Percentiles rank a stretch among this genome's conserved stretches.
Evolutionary conservation across 352 stramenopile genomes (phyloP).

Genomic region (Lagenidium giganteum): DNA sequence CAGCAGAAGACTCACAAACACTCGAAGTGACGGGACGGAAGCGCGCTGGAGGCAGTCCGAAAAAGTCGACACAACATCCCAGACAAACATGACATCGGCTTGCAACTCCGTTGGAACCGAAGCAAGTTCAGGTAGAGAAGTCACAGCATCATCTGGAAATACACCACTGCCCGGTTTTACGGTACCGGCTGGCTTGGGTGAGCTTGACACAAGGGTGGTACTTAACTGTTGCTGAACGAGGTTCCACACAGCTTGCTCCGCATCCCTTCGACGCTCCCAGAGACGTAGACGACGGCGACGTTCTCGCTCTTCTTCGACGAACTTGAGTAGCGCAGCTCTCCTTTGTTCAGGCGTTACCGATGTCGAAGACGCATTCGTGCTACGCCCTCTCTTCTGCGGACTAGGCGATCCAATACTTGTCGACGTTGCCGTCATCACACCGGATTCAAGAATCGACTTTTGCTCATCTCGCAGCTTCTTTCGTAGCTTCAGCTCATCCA

Average conservation of each 20-base stretch:
- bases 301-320: conserved; percentile 65
- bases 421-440: conserved; percentile 43
- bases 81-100: conserved; percentile 63
- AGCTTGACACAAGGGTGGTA: not conserved
- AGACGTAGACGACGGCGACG: conserved; percentile 45
- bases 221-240: not conserved
- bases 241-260: conserved; percentile 49
- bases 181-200: too few species aligned
- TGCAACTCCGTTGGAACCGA: conserved; percentile 34
- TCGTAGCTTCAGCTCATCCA: conserved; percentile 63
- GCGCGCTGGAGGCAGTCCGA: conserved; percentile 53
- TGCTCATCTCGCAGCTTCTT: conserved; percentile 66
- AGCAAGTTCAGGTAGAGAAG: conserved; percentile 27
- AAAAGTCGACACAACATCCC: conserved; percentile 76
- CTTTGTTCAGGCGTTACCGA: conserved; percentile 37
- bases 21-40: conserved; percentile 35
- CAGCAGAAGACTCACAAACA: conserved; percentile 48
- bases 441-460: conserved; percentile 64
- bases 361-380: conserved; percentile 2
- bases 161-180: too few species aligned
- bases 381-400: conserved; percentile 15
- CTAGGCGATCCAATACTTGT: conserved; percentile 8
- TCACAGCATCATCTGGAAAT: conserved; percentile 32
- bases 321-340: conserved; percentile 52
- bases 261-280: conserved; percentile 40